Evolutionary conservation across 495 filamentous ascomycete genomes (phyloP).

Genomic region (Talaromyces liani): DNA sequence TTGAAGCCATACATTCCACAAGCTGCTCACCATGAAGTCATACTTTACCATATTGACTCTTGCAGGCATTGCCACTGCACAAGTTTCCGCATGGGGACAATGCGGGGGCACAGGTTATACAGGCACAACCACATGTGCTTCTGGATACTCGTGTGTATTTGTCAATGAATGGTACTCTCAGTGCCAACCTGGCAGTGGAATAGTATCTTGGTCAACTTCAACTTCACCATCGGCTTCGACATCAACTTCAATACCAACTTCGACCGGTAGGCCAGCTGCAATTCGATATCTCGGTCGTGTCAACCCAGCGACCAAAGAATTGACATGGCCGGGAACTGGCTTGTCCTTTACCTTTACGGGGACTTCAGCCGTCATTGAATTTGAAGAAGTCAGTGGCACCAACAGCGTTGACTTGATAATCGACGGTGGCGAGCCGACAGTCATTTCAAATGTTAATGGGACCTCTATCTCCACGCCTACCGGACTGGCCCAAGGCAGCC

Average conservation of each 20-base stretch:
- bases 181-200: background rate
- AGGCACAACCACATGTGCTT: slow-evolving; percentile 25
- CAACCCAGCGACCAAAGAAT: slow-evolving; percentile 11
- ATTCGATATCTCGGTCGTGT: slow-evolving; percentile 11
- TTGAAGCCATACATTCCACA: background rate
- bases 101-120: slow-evolving; percentile 31
- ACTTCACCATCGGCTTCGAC: background rate
- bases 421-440: slow-evolving; percentile 8
- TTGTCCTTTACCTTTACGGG: slow-evolving; percentile 11
- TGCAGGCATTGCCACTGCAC: slow-evolving; percentile 8
- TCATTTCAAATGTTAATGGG: slow-evolving; percentile 11
- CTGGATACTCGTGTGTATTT: slow-evolving; percentile 24
- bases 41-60: slow-evolving; percentile 11
- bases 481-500: slow-evolving; percentile 6
- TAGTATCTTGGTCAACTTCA: background rate
- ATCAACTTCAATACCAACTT: background rate
- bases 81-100: slow-evolving; percentile 15
- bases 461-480: slow-evolving; percentile 8
- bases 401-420: slow-evolving; percentile 13
- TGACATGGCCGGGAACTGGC: slow-evolving; percentile 14
- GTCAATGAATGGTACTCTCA: background rate
- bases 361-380: slow-evolving; percentile 11
- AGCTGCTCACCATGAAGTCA: background rate
- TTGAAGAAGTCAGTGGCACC: slow-evolving; percentile 7
- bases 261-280: background rate